phyloP scores from a whole-genome alignment of 1,284 basidiomycete genomes.

The Pyrrhoderma lamaoense region DNA sequence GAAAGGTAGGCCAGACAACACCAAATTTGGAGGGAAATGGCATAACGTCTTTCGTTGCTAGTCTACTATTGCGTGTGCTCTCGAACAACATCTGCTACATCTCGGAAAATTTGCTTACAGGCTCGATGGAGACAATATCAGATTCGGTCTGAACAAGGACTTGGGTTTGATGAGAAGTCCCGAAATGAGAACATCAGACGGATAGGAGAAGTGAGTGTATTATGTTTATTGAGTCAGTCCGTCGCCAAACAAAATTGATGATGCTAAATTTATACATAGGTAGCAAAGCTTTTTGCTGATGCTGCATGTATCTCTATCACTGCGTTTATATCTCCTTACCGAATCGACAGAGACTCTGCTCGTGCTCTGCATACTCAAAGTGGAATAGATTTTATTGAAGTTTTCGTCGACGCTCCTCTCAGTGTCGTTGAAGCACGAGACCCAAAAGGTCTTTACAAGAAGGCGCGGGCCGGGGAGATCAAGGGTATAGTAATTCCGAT shows the following conservation, averaged over 20 bases:
- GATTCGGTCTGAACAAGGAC: conserved; percentile 97
- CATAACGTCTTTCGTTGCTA: conserved; percentile 30
- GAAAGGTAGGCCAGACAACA: conserved; percentile 53
- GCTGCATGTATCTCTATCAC: conserved; percentile 83
- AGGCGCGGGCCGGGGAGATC: conserved; percentile 92
- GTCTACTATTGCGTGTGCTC: conserved; percentile 95
- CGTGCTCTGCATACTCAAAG: conserved; percentile 72
- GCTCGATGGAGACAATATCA: conserved; percentile 94
- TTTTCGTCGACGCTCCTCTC: conserved; percentile 92
- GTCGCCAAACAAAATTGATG: neutral
- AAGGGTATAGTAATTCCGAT: conserved; percentile 54
- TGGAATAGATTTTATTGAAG: conserved; percentile 83
- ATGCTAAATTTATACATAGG: conserved; percentile 50
- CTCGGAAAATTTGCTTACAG: conserved; percentile 83
- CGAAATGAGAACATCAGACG: conserved; percentile 96
- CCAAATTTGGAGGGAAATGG: neutral
- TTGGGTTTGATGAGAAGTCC: conserved; percentile 93
- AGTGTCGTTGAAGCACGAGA: conserved; percentile 86
- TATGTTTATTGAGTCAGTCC: conserved; percentile 1
- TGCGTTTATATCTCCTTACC: conserved; percentile 98
- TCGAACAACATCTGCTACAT: conserved; percentile 94
- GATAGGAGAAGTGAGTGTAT: conserved; percentile 77
- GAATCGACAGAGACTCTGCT: conserved; percentile 79
- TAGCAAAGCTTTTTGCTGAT: conserved; percentile 91
- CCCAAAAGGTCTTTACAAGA: conserved; percentile 98